These are phyloP conservation scores for Begonia fuchsioides DNA, from an alignment of 306 rosid species.

Conservation along the genomic window DNA sequence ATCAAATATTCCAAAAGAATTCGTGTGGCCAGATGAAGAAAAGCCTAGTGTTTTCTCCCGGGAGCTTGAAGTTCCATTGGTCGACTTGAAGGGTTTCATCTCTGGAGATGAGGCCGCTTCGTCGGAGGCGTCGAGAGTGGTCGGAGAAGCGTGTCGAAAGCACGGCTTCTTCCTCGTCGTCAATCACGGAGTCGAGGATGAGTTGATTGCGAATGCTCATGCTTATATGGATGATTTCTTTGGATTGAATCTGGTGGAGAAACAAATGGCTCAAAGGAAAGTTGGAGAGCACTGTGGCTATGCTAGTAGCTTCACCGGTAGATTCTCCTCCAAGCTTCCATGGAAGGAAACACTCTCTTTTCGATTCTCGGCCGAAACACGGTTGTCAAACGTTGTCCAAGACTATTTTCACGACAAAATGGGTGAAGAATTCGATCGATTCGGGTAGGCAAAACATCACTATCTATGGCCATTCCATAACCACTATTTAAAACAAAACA, in stretches of 20 bases:
- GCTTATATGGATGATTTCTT: conserved; percentile 58
- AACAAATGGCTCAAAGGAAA: conserved; percentile 75
- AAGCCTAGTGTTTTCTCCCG: conserved; percentile 39
- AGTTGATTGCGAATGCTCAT: conserved; percentile 48
- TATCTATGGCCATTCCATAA: too few species aligned
- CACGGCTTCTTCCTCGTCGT: conserved; percentile 85
- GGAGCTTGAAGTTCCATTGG: conserved; percentile 53
- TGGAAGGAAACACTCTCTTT: too few species aligned
- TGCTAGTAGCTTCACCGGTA: conserved; percentile 88
- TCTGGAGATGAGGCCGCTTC: conserved; percentile 40
- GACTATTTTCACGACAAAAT: conserved; percentile 32
- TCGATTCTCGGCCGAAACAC: conserved; percentile 39
- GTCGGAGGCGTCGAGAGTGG: conserved; percentile 32
- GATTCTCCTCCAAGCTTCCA: conserved; percentile 81
- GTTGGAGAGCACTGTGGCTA: conserved; percentile 83
- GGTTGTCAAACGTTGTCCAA: conserved; percentile 20
- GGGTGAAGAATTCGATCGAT: conserved; percentile 46
- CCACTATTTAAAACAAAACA: too few species aligned
- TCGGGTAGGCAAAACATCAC: conserved; percentile 30
- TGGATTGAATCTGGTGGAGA: conserved; percentile 46
- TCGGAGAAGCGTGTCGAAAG: conserved; percentile 59
- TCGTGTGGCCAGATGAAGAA: conserved; percentile 89
- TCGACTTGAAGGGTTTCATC: conserved; percentile 49
- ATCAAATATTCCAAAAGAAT: conserved; percentile 44
- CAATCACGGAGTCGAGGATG: conserved; percentile 57